Evolutionary conservation across 768 basidiomycete genomes (phyloP).

Genomic region (Lentinula boryana): DNA sequence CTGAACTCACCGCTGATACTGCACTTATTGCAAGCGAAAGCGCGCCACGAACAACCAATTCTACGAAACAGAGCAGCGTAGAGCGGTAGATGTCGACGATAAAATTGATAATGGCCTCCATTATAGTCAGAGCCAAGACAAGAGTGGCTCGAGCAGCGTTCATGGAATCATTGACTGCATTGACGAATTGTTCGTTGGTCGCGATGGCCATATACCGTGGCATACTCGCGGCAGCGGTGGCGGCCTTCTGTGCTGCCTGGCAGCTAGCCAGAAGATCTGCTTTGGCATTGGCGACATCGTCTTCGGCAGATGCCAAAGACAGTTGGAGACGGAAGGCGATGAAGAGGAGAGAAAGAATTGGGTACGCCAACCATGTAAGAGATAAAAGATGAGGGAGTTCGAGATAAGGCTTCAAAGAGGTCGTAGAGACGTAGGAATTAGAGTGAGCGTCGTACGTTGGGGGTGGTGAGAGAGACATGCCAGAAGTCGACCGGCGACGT

Average conservation of each 20-base stretch:
- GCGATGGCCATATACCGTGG: constrained; percentile 85
- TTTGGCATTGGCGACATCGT: constrained; percentile 66
- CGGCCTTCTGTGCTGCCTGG: constrained; percentile 77
- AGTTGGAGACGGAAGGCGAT: constrained; percentile 78
- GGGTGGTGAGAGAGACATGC: constrained; percentile 35
- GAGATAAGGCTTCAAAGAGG: constrained; percentile 71
- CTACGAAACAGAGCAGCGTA: constrained; percentile 89
- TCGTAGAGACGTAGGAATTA: constrained; percentile 15
- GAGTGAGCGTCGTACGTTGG: constrained; percentile 54
- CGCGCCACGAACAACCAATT: constrained; percentile 79
- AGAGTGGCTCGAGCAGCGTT: constrained; percentile 71
- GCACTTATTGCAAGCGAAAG: constrained; percentile 77
- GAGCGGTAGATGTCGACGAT: constrained; percentile 90
- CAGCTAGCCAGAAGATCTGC: constrained; percentile 76
- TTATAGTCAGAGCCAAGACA: constrained; percentile 67
- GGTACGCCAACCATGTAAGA: constrained; percentile 87
- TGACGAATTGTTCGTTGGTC: constrained; percentile 73
- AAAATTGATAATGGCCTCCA: constrained; percentile 89
- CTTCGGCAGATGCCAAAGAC: constrained; percentile 64
- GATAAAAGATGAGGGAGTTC: constrained; percentile 78
- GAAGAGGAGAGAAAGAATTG: constrained; percentile 83
- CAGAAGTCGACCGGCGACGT: constrained; percentile 46
- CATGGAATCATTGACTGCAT: constrained; percentile 75
- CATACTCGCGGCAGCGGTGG: constrained; percentile 77
- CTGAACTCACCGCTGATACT: constrained; percentile 64